These are phyloP conservation scores for Daldinia grandis DNA, from an alignment of 495 filamentous ascomycete genomes.

Conservation along the genomic window DNA sequence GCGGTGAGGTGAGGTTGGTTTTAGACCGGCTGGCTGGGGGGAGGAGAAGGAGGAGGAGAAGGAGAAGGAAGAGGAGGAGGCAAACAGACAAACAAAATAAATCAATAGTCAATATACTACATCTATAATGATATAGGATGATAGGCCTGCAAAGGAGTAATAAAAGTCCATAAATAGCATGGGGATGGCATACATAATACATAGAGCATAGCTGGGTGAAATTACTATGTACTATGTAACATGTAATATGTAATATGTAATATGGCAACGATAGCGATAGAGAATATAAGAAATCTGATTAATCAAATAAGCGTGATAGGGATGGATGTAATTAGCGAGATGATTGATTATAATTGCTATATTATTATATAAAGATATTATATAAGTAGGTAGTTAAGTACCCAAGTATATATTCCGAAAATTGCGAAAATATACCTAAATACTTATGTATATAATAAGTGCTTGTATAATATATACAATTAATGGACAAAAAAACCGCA, in stretches of 20 bases:
- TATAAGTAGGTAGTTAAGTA: conserved; percentile 5
- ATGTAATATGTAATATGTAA: no score
- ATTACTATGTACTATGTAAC: no score
- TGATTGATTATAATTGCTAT: background rate
- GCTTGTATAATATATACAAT: no score
- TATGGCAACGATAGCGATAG: background rate
- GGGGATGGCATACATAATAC: no score
- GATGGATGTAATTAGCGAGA: conserved; percentile 23
- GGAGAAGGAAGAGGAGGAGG: no score
- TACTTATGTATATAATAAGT: no score
- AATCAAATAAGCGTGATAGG: background rate
- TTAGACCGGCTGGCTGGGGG: background rate
- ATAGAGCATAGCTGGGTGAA: no score
- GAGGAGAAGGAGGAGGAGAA: no score
- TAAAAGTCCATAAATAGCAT: background rate
- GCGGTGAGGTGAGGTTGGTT: conserved; percentile 35
- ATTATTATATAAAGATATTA: background rate
- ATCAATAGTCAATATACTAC: no score
- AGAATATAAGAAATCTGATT: background rate
- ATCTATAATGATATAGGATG: background rate
- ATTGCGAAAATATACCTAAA: conserved; percentile 31
- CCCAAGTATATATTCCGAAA: conserved; percentile 32
- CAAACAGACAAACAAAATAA: background rate
- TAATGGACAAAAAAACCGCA: no score
- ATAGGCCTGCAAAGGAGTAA: background rate